Evolutionary conservation across 139 green algal genomes (phyloP), one percentile per base, ranked within the genome.

Genomic region (Penium margaritaceum): DNA sequence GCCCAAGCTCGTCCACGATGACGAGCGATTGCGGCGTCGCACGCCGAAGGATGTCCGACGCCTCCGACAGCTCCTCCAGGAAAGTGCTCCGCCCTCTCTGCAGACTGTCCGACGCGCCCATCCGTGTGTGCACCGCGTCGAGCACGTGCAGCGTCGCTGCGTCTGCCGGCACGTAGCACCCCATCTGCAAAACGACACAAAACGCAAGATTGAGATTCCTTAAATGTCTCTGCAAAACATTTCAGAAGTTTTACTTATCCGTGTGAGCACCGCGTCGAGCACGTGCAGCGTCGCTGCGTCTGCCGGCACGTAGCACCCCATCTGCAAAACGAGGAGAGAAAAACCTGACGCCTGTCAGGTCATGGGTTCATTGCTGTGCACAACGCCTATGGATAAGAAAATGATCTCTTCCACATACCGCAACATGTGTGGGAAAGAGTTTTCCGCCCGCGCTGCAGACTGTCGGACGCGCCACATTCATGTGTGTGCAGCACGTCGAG

Each of bases 381-480:
- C n/a, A n/a, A n/a, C n/a, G n/a, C n/a, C n/a, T n/a, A n/a, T n/a
- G n/a, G n/a, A n/a, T n/a, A n/a, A n/a, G n/a, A n/a, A n/a, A n/a
- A n/a, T n/a, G n/a, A n/a, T n/a, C n/a, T n/a, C n/a, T n/a, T n/a
- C n/a, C n/a, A n/a, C n/a, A n/a, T n/a, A n/a, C n/a, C n/a, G n/a
- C n/a, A n/a, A n/a, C n/a, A n/a, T n/a, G n/a, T n/a, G n/a, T n/a
- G n/a, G n/a, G n/a, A n/a, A n/a, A 95, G 94, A 1, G 86, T 93
- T 46, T 80, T 89, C 9, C 69, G 58, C 29, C 68, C 55, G 27
- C 32, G 35, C 24, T 38, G 30, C 27, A 84, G 30, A 75, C 86
- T 90, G 81, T 97, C 92, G 2, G 77, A 85, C 30, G 91, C 93
- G 29, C 93, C 93, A n/a, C n/a, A n/a, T 90, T 96, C 95, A 72